A percentile compares a stretch with the other conserved stretches of the same genome.
Conservation (phyloP, 345 rosid species). For the Syzygium oleosum region DNA sequence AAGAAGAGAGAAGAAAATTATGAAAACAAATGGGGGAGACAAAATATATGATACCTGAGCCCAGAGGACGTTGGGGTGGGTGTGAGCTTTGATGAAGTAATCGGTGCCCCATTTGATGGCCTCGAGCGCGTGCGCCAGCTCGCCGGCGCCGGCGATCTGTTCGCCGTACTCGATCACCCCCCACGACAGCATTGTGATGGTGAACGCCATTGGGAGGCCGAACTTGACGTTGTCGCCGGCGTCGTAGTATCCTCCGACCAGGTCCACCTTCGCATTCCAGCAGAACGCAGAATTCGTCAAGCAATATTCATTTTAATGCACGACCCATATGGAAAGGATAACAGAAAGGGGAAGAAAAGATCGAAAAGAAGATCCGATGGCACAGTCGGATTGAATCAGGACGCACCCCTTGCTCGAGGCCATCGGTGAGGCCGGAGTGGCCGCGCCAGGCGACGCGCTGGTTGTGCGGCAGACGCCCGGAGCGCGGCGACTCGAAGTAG, state of each 20-base stretch:
- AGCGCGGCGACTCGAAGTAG: conserved; percentile 61
- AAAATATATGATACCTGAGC: conserved; percentile 20
- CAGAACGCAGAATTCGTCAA: neutral
- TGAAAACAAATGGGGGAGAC: neutral
- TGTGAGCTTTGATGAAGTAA: conserved; percentile 75
- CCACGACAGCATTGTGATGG: conserved; percentile 85
- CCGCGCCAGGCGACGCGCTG: conserved; percentile 59
- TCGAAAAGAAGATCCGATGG: neutral
- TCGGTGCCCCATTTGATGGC: conserved; percentile 92
- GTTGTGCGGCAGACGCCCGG: conserved; percentile 49
- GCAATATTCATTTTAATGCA: neutral
- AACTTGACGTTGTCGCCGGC: conserved; percentile 93
- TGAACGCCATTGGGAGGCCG: conserved; percentile 89
- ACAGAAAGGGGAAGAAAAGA: neutral
- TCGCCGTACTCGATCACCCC: conserved; percentile 56
- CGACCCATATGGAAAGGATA: neutral
- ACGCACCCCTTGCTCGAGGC: conserved; percentile 61
- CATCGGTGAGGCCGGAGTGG: conserved; percentile 61
- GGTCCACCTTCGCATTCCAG: conserved; percentile 44
- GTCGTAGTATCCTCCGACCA: conserved; percentile 93
- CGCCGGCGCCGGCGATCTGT: conserved; percentile 46
- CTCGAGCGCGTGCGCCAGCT: conserved; percentile 41
- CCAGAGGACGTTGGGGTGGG: conserved; percentile 50
- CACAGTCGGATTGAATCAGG: neutral
- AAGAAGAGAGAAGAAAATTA: neutral